Percentiles rank a stretch among this genome's conserved stretches.
phyloP scores from a whole-genome alignment of 2,329 filamentous ascomycete species.

The Arthrobotrys sphaeroides region DNA sequence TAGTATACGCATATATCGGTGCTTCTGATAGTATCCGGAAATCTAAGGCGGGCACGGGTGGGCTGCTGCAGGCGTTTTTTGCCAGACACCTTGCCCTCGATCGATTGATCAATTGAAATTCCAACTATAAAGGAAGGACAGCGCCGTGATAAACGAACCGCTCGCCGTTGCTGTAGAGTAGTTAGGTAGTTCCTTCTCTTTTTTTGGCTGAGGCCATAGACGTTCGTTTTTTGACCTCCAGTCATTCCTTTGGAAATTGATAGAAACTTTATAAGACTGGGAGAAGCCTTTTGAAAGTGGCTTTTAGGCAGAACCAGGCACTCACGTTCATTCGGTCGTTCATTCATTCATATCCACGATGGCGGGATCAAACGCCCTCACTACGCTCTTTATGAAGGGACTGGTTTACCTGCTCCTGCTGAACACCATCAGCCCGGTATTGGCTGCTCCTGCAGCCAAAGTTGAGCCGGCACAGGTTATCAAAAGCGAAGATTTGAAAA shows the following conservation, averaged over 20 bases:
- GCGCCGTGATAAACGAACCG: neutral
- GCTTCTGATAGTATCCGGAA: constrained; percentile 9
- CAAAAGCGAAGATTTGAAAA: neutral
- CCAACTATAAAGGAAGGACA: constrained; percentile 2
- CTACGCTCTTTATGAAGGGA: constrained; percentile 30
- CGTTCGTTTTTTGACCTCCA: constrained; percentile 6
- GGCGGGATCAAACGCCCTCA: constrained; percentile 9
- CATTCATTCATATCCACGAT: constrained; percentile 25
- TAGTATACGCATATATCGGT: neutral
- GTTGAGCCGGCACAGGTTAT: neutral
- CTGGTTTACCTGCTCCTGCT: constrained; percentile 14
- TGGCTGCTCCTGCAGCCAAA: constrained; percentile 9
- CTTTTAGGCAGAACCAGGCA: neutral
- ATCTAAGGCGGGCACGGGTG: constrained; percentile 17
- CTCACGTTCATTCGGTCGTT: neutral
- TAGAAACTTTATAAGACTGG: too few species aligned
- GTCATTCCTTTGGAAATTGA: too few species aligned
- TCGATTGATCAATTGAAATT: neutral
- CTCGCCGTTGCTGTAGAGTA: neutral
- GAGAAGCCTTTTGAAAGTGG: neutral
- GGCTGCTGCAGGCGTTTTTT: neutral
- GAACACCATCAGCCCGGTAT: constrained; percentile 9
- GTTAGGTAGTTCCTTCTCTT: neutral
- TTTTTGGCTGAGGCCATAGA: constrained; percentile 13
- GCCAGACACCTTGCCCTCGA: neutral